A percentile compares a stretch with the other conserved stretches of the same genome.
phyloP scores from a whole-genome alignment of 1,284 basidiomycete species.

The Hypsizygus ulmarius region DNA sequence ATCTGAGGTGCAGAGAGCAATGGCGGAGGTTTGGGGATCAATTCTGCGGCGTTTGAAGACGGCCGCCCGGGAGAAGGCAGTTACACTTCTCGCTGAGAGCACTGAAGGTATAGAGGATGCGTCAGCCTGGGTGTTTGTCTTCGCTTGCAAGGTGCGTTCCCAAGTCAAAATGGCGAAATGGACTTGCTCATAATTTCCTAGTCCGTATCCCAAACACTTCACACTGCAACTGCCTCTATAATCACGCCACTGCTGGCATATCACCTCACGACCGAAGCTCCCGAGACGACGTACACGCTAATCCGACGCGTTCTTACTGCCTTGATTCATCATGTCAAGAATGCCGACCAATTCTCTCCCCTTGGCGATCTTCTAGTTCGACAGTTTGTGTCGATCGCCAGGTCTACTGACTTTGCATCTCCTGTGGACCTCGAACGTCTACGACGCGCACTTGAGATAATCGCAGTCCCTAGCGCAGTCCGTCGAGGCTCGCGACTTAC shows the following conservation, averaged over 20 bases:
- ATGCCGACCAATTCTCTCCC: conserved; percentile 58
- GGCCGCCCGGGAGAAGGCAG: conserved; percentile 47
- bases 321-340: conserved; percentile 76
- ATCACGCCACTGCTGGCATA: conserved; percentile 53
- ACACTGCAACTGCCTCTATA: conserved; percentile 70
- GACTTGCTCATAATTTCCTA: conserved; percentile 30
- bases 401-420: conserved; percentile 13
- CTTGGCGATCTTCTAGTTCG: conserved; percentile 55
- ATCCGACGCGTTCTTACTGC: conserved; percentile 75
- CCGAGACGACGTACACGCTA: conserved; percentile 50
- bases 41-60: conserved; percentile 62
- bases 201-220: conserved; percentile 76
- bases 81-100: conserved; percentile 46
- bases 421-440: conserved; percentile 29
- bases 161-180: conserved; percentile 1
- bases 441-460: conserved; percentile 44
- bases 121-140: conserved; percentile 65
- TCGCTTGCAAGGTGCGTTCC: conserved; percentile 64
- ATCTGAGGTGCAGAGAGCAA: conserved; percentile 65
- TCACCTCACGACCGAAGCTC: conserved; percentile 45
- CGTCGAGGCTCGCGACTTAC: conserved; percentile 63
- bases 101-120: conserved; percentile 53
- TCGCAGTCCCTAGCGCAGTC: conserved; percentile 53
- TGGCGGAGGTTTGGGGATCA: conserved; percentile 78
- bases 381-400: conserved; percentile 26